Percentiles rank a stretch among this genome's conserved stretches.
Conservation (phyloP, 2,329 filamentous ascomycete genomes). For the Elsinoe ampelina region DNA sequence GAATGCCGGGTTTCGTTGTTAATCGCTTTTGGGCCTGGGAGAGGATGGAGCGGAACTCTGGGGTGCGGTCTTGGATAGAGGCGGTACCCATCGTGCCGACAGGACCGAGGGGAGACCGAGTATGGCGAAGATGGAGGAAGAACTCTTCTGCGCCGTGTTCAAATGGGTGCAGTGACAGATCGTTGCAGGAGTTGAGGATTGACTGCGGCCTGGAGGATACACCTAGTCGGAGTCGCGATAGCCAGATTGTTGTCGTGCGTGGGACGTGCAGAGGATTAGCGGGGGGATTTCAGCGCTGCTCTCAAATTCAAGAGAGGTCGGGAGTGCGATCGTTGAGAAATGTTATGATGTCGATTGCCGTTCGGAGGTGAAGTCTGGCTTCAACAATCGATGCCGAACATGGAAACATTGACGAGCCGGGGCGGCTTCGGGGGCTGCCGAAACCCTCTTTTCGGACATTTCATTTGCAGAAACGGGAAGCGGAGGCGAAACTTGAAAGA, state of each 20-base stretch:
- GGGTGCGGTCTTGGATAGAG: constrained; percentile 92
- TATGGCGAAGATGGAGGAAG: not conserved
- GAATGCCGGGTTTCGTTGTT: constrained; percentile 61
- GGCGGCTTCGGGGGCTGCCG: not conserved
- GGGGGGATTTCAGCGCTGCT: not conserved
- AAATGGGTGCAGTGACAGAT: no score
- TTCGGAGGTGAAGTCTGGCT: not conserved
- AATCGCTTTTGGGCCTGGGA: constrained; percentile 62
- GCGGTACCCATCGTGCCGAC: constrained; percentile 29
- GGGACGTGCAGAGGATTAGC: not conserved
- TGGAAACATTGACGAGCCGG: not conserved
- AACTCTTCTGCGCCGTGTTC: not conserved
- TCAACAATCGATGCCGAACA: constrained; percentile 1
- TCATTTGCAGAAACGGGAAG: not conserved
- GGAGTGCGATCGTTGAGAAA: not conserved
- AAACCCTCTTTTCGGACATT: not conserved
- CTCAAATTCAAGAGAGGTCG: not conserved
- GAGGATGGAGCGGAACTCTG: constrained; percentile 89
- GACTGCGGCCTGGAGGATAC: no score
- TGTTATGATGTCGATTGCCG: constrained; percentile 6
- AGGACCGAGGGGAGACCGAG: not conserved
- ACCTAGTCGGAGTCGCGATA: no score
- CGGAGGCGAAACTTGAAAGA: not conserved
- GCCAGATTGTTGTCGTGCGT: no score
- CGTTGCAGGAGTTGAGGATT: no score